Evolutionary conservation across 1,284 basidiomycete species (phyloP), one percentile per base, ranked within the genome.

Genomic region (Coriolopsis trogii): DNA sequence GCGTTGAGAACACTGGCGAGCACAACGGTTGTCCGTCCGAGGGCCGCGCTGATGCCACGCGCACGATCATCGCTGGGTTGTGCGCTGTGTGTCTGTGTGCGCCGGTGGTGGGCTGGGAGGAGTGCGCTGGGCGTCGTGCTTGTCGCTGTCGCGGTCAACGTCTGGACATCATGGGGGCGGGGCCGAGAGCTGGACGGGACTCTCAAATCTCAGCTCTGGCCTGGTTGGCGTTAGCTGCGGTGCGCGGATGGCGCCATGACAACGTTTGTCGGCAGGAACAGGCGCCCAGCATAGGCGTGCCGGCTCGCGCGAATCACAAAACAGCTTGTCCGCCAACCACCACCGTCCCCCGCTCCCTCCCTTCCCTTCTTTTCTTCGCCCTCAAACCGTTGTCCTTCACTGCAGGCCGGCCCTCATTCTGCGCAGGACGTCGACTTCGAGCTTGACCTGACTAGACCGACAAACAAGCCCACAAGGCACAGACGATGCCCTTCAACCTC

Each of bases 321-420:
- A 52, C 51, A 44, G 37, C 45, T 41, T 41, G 38, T 46, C 42
- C 45, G 28, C 47, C 45, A 40, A 44, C 55, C 51, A 48, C 54
- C 54, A 55, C 55, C n/a, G 51, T 48, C 45, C 49, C 33, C 33
- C 33, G 33, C 33, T 46, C 56, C 43, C 49, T 46, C 48, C 49
- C 44, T 53, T 49, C 50, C 49, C 47, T 55, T 55, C 51, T 52
- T 57, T 53, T 42, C 55, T 55, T 55, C 55, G 46, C 49, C 58
- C 48, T 36, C 26, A 10, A 28, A 47, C 63, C 64, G 64, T 61
- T 71, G 61, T 62, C 62, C 61, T 67, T 67, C 67, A 64, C 67
- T 66, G 70, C 76, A 78, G 82, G 83, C 73, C 71, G 80, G 78
- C 66, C 76, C 70, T 79, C 60, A 43, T 59, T 61, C 59, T 56